These are phyloP conservation scores for Nakazawaea ambrosiae DNA, from an alignment of 805 yeast species.

Conservation along the genomic window DNA sequence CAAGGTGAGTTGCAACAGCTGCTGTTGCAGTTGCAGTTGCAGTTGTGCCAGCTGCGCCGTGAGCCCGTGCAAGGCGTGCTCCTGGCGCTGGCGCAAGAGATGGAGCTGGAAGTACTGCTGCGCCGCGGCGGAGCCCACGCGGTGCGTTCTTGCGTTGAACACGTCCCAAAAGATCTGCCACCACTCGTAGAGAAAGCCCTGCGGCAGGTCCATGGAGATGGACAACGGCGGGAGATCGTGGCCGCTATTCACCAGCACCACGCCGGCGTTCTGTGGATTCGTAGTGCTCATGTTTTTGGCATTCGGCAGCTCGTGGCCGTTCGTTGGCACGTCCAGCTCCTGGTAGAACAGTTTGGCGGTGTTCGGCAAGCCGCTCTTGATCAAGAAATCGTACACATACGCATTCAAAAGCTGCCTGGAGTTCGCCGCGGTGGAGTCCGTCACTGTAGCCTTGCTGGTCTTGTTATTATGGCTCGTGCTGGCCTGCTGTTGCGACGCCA, in stretches of 20 bases:
- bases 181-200: constrained; percentile 88
- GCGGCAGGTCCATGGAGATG: constrained; percentile 73
- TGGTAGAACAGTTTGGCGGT: constrained; percentile 69
- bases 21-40: constrained; percentile 22
- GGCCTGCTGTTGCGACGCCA: not conserved
- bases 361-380: constrained; percentile 63
- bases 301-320: constrained; percentile 18
- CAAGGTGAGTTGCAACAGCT: constrained; percentile 19
- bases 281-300: constrained; percentile 2
- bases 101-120: constrained; percentile 66
- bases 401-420: constrained; percentile 65
- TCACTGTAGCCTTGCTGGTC: no score
- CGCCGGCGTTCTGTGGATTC: not conserved
- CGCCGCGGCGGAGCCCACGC: constrained; percentile 57
- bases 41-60: constrained; percentile 14
- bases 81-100: constrained; percentile 51
- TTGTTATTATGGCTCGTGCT: constrained; percentile 10
- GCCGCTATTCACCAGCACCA: not conserved
- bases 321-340: constrained; percentile 65
- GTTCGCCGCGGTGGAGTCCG: constrained; percentile 40
- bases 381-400: constrained; percentile 77
- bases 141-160: constrained; percentile 70
- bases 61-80: constrained; percentile 39
- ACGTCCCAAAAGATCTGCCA: constrained; percentile 97
- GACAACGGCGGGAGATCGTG: constrained; percentile 40